Evolutionary conservation across 192 early-diverging fungal species (phyloP).

Genomic region (Rhizophagus sp.): DNA sequence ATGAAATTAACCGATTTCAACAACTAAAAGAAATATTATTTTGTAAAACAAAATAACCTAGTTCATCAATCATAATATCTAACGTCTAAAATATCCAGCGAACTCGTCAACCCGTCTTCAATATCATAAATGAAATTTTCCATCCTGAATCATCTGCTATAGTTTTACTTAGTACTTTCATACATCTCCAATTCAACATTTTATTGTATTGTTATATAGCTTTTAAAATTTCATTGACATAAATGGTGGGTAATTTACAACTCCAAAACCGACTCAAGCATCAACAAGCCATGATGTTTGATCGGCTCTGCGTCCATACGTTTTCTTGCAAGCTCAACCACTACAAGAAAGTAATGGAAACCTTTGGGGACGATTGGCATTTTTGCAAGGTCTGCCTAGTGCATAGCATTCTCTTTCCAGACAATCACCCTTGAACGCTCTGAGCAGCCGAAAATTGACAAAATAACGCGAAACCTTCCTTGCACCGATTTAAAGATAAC

Average conservation of each 20-base stretch:
- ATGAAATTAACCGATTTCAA: neutral
- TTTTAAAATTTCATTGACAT: neutral
- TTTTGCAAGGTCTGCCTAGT: too few relatives aligned
- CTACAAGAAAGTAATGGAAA: too few relatives aligned
- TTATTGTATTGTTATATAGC: neutral
- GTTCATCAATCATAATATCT: neutral
- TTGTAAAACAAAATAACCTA: neutral
- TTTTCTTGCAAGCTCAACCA: too few relatives aligned
- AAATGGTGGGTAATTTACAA: neutral
- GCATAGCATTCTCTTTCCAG: too few relatives aligned
- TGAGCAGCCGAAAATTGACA: neutral
- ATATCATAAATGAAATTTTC: neutral
- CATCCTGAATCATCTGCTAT: neutral
- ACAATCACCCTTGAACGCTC: too few relatives aligned
- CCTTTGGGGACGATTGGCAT: too few relatives aligned
- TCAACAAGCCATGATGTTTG: constrained; percentile 37
- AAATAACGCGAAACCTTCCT: neutral
- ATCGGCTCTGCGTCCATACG: too few relatives aligned
- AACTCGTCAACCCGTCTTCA: neutral
- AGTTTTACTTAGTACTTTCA: neutral
- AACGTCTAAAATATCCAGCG: neutral
- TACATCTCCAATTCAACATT: neutral
- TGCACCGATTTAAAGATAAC: neutral
- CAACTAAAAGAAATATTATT: too few relatives aligned
- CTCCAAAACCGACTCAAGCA: constrained; percentile 32